Conservation (phyloP, 768 basidiomycete genomes). For the Pholiota conissans region DNA sequence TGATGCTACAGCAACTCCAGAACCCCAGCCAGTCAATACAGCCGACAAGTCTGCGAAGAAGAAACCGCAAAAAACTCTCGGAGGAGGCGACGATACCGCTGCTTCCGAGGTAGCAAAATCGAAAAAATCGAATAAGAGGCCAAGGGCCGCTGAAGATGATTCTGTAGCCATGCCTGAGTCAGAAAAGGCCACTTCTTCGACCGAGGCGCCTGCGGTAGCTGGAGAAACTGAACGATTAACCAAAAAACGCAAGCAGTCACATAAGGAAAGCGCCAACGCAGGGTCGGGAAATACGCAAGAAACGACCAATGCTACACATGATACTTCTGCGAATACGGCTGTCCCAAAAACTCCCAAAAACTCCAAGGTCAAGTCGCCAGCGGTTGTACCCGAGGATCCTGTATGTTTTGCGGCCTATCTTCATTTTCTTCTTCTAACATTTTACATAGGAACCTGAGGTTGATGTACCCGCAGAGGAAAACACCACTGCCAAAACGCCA, state of each 20-base stretch:
- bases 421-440: background rate
- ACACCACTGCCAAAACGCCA: background rate
- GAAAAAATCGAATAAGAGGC: constrained; percentile 21
- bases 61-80: background rate
- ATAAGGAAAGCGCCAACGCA: background rate
- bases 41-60: background rate
- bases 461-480: background rate
- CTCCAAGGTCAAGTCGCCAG: background rate
- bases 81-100: background rate
- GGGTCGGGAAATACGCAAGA: background rate
- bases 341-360: background rate
- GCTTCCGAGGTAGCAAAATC: constrained; percentile 7
- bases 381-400: background rate
- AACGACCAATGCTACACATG: background rate
- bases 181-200: background rate
- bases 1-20: background rate
- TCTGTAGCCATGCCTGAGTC: background rate
- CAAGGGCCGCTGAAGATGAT: background rate
- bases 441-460: background rate
- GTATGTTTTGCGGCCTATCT: background rate
- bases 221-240: background rate
- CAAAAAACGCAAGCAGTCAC: constrained; percentile 1
- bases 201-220: background rate
- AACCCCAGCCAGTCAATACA: background rate
- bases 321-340: background rate